A percentile compares a stretch with the other conserved stretches of the same genome.
Evolutionary conservation across 2,329 filamentous ascomycete species (phyloP).

Genomic region (Sporothrix protearum): DNA sequence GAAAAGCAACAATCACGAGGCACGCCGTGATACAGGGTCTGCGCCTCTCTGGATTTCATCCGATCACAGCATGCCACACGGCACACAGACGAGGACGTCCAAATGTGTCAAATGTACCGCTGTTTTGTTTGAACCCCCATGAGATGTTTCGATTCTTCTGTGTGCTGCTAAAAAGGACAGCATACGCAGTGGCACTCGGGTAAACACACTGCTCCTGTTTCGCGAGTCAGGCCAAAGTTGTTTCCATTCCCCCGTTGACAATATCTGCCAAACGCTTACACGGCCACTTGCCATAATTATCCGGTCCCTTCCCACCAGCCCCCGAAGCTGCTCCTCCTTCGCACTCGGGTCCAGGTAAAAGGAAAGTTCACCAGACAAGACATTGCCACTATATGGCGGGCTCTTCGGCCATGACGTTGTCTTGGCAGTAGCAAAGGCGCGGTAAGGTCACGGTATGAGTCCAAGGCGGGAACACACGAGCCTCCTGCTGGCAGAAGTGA

Average conservation of each 20-base stretch:
- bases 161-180: background rate
- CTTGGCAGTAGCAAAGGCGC: background rate
- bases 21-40: background rate
- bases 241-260: conserved; percentile 8
- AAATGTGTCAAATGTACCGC: background rate
- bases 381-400: background rate
- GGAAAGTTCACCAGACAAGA: background rate
- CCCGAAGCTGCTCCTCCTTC: background rate
- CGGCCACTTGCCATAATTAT: background rate
- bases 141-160: background rate
- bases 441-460: background rate
- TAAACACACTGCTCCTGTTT: conserved; percentile 22
- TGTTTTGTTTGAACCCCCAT: background rate
- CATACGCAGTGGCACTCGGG: background rate
- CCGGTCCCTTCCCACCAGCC: background rate
- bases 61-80: background rate
- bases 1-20: background rate
- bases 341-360: background rate
- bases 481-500: background rate
- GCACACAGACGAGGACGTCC: background rate
- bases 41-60: background rate
- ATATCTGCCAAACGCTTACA: conserved; percentile 16
- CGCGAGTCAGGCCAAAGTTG: background rate
- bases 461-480: background rate
- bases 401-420: background rate